Percentiles rank a stretch among this genome's conserved stretches.
Conservation (phyloP, 345 rosid genomes). For the Kernera saxatilis region DNA sequence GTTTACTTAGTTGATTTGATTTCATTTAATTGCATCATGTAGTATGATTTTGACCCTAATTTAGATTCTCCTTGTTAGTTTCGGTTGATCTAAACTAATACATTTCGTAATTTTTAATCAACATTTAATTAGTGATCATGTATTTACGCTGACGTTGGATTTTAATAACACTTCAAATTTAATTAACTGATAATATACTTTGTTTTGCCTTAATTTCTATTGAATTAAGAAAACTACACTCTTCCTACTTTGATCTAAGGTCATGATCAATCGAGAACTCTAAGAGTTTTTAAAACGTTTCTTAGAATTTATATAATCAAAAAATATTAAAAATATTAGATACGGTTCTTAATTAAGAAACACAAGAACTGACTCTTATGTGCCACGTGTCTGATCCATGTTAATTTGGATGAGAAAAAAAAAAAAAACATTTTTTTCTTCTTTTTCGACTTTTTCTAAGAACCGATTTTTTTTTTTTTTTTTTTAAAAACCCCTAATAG, state of each 20-base stretch:
- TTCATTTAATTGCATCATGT: background rate
- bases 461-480: too few species aligned
- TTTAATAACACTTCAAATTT: background rate
- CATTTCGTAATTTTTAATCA: conserved; percentile 6
- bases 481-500: too few species aligned
- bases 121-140: conserved; percentile 7
- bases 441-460: too few species aligned
- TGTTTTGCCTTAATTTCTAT: background rate
- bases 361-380: too few species aligned
- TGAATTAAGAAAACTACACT: background rate
- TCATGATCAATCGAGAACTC: too few species aligned
- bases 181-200: background rate
- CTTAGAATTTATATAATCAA: too few species aligned
- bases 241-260: background rate
- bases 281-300: too few species aligned
- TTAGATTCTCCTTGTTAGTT: background rate
- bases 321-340: too few species aligned
- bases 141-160: background rate
- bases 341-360: too few species aligned
- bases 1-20: background rate
- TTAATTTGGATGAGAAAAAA: too few species aligned
- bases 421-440: too few species aligned
- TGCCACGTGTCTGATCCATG: too few species aligned
- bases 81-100: background rate
- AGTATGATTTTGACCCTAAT: background rate